Percentiles rank a stretch among this genome's conserved stretches.
phyloP scores from a whole-genome alignment of 1,139 yeast species.

The Candida tunisiensis region DNA sequence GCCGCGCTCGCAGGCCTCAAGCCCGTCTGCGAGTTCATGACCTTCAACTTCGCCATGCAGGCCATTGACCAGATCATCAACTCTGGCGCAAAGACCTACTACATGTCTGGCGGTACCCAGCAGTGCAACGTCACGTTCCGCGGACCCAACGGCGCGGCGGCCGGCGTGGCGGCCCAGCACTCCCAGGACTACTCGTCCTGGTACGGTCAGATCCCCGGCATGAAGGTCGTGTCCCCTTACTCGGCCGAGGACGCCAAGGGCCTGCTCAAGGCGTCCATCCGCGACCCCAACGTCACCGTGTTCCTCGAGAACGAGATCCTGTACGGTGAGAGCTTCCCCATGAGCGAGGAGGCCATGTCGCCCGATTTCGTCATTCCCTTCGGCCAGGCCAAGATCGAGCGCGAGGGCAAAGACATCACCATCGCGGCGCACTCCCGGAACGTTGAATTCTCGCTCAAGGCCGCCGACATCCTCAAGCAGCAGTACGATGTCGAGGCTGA shows the following conservation, averaged over 20 bases:
- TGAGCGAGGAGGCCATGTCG: slow-evolving; percentile 76
- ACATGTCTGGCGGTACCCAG: slow-evolving; percentile 99
- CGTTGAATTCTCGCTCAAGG: slow-evolving; percentile 69
- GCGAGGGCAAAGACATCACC: slow-evolving; percentile 81
- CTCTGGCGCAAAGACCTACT: slow-evolving; percentile 96
- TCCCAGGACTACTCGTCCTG: slow-evolving; percentile 96
- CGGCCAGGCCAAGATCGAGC: slow-evolving; percentile 91
- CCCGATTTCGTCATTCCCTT: slow-evolving; percentile 85
- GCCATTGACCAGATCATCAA: slow-evolving; percentile 95
- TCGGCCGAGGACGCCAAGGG: slow-evolving; percentile 96
- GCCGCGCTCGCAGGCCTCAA: slow-evolving; percentile 93
- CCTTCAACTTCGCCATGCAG: slow-evolving; percentile 99
- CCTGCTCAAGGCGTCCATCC: slow-evolving; percentile 83
- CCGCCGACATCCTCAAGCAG: slow-evolving; percentile 75
- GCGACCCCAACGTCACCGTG: slow-evolving; percentile 97
- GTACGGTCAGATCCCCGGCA: slow-evolving; percentile 97
- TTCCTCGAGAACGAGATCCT: slow-evolving; percentile 91
- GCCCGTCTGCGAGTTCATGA: slow-evolving; percentile 98
- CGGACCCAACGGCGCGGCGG: slow-evolving; percentile 99
- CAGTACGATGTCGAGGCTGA: slow-evolving; percentile 83
- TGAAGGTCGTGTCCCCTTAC: slow-evolving; percentile 91
- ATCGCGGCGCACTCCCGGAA: slow-evolving; percentile 86
- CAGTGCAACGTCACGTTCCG: slow-evolving; percentile 95
- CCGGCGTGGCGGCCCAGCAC: slow-evolving; percentile 99
- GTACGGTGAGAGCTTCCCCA: slow-evolving; percentile 83